Evolutionary conservation across 2,329 filamentous ascomycete genomes (phyloP).

Genomic region (Simplicillium sp.): DNA sequence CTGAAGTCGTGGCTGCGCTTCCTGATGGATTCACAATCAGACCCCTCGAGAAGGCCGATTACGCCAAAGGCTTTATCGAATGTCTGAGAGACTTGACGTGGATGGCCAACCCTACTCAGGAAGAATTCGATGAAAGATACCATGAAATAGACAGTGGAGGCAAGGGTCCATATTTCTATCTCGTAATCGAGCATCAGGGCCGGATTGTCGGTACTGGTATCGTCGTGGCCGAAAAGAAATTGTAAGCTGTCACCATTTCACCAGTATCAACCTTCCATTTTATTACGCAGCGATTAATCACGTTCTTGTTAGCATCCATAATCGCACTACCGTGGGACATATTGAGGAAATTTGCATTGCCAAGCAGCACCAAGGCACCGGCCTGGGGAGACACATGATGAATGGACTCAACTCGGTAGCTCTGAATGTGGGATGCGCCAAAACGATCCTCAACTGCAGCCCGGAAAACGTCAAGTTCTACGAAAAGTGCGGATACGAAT

Average conservation of each 20-base stretch:
- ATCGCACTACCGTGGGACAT: constrained; percentile 62
- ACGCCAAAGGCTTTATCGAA: constrained; percentile 61
- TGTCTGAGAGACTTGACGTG: constrained; percentile 68
- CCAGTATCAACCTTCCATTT: neutral
- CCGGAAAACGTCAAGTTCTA: constrained; percentile 75
- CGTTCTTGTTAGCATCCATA: constrained; percentile 43
- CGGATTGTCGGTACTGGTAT: constrained; percentile 66
- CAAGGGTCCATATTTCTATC: constrained; percentile 53
- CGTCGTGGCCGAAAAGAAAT: constrained; percentile 72
- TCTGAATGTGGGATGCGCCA: constrained; percentile 67
- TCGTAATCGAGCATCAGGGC: constrained; percentile 56
- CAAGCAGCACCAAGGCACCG: constrained; percentile 73
- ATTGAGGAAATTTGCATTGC: constrained; percentile 79
- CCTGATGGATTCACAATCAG: constrained; percentile 64
- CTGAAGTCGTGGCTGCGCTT: constrained; percentile 48
- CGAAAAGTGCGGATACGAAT: constrained; percentile 20
- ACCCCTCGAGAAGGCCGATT: constrained; percentile 59
- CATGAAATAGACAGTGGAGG: constrained; percentile 39
- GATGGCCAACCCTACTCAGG: constrained; percentile 60
- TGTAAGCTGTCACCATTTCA: constrained; percentile 33
- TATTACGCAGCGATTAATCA: too few species aligned
- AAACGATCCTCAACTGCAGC: constrained; percentile 68
- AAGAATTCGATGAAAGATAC: constrained; percentile 58
- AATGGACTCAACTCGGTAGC: constrained; percentile 68
- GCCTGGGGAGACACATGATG: constrained; percentile 66